Evolutionary conservation across 2,329 filamentous ascomycete species (phyloP).

Genomic region (Colletotrichum sp.): DNA sequence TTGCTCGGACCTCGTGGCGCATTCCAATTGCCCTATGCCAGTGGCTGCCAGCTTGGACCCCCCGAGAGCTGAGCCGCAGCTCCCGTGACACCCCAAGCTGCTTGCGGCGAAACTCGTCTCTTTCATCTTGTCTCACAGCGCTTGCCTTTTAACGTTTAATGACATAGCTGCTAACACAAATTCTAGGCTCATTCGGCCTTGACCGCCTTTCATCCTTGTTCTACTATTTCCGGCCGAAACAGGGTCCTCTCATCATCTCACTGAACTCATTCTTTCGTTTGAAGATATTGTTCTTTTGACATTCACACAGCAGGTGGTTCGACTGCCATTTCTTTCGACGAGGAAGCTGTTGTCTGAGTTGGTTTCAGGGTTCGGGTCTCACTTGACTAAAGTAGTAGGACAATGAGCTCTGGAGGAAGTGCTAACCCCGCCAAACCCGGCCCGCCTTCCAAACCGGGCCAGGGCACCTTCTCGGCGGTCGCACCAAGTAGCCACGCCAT

Average conservation of each 20-base stretch:
- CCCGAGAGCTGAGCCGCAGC: conserved; percentile 6
- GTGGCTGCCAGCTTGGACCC: conserved; percentile 18
- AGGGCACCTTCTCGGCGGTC: conserved; percentile 47
- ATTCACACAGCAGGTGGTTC: not conserved
- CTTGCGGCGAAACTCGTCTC: conserved; percentile 18
- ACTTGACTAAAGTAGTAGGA: conserved; percentile 20
- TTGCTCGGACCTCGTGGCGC: conserved; percentile 15
- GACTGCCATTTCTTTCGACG: not conserved
- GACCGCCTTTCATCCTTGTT: conserved; percentile 27
- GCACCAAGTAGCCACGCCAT: conserved; percentile 66
- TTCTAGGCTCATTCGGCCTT: conserved; percentile 22
- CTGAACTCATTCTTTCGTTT: not conserved
- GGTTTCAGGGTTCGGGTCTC: not conserved
- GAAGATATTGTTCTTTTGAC: not conserved
- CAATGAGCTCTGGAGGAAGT: conserved; percentile 51
- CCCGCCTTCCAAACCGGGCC: conserved; percentile 56
- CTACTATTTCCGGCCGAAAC: not conserved
- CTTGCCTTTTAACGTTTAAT: conserved; percentile 20
- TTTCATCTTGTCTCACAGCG: conserved; percentile 19
- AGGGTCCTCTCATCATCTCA: not conserved
- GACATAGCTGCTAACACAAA: conserved; percentile 12
- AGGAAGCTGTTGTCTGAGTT: not conserved
- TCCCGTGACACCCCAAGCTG: conserved; percentile 14
- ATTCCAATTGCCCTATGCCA: not conserved
- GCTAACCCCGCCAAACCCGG: conserved; percentile 51